Base-by-base conservation (phyloP, 108 stramenopile species). In the Skeletonema costatum region DNA sequence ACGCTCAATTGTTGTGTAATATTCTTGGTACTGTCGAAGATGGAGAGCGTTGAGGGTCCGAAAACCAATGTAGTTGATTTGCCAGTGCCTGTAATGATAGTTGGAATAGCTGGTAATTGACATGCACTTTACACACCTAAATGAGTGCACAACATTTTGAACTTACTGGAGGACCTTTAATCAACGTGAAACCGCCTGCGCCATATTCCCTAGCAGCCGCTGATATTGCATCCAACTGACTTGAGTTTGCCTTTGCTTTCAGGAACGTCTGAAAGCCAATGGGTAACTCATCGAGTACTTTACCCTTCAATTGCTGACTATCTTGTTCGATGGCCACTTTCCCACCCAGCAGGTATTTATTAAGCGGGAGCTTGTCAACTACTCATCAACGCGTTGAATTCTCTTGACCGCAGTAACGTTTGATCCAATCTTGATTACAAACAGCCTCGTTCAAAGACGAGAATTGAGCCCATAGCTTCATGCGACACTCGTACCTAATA, bases 31-130 rank as follows among this genome's bases (percentile, higher is more conserved):
- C 48, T 86, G 83, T 32, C 83, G 38, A 2, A 86, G 60, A 73
- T 88, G 96, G 12, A 96, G 73, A 32, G 89, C 78, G 75, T 97
- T 97, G 11, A 97, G 67, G 1, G 91, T 51, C 32, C n/a, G n/a
- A 86, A 91, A 32, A 86, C 66, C 9, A 97, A 70, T 6, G 96
- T 95, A 14, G 93, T 91, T 30, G 93, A 90, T 80, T 97, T 93
- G 13, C 93, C 83, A 13, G 89, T 92, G 2, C 92, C 87, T 39
- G 78, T 80, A 14, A 76, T 46, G 16, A 46, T 46, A 4, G 44
- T 46, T 16, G 44, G 2, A 16, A 46, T 5, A 46, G 16, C 3
- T 46, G 3, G n/a, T 46, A n/a, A 46, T 44, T 46, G 44, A 46
- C 44, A 46, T n/a, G 16, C 44, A n/a, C 44, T 3, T 5, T 46